Percentiles rank a stretch among this genome's conserved stretches.
Evolutionary conservation across 192 early-diverging fungal genomes (phyloP).

Genomic region (Gamsiella multidivaricata): DNA sequence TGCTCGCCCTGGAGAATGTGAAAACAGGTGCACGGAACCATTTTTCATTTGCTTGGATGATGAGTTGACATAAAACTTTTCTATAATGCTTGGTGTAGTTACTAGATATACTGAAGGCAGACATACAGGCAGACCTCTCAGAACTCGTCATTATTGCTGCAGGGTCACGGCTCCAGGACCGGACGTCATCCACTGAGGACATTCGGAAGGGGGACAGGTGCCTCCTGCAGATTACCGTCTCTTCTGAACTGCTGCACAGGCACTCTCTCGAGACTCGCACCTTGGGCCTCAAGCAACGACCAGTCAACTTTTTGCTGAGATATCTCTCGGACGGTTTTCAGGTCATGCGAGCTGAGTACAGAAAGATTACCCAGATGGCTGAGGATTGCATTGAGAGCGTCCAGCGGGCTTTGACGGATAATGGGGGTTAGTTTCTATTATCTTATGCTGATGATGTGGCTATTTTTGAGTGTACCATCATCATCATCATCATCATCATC

Average conservation of each 20-base stretch:
- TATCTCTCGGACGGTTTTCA: conserved; percentile 24
- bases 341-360: conserved; percentile 28
- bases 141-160: conserved; percentile 21
- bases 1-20: no score
- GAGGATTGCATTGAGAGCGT: conserved; percentile 27
- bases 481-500: no score
- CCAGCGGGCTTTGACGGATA: conserved; percentile 6
- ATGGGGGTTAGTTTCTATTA: conserved; percentile 12
- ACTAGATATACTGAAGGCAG: conserved; percentile 16
- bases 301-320: conserved; percentile 15
- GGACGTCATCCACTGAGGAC: neutral
- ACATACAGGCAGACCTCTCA: conserved; percentile 24
- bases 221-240: conserved; percentile 21
- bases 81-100: neutral
- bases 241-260: conserved; percentile 3
- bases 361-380: conserved; percentile 16
- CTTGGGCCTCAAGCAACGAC: conserved; percentile 18
- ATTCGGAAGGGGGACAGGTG: neutral
- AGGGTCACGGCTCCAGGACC: neutral
- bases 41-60: neutral
- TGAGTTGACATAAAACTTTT: neutral
- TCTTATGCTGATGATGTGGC: no score
- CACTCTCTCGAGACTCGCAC: conserved; percentile 28
- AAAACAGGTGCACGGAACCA: no score
- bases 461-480: no score